Conservation (phyloP, 2,329 filamentous ascomycete genomes). For the Xylariaceae sp. region DNA sequence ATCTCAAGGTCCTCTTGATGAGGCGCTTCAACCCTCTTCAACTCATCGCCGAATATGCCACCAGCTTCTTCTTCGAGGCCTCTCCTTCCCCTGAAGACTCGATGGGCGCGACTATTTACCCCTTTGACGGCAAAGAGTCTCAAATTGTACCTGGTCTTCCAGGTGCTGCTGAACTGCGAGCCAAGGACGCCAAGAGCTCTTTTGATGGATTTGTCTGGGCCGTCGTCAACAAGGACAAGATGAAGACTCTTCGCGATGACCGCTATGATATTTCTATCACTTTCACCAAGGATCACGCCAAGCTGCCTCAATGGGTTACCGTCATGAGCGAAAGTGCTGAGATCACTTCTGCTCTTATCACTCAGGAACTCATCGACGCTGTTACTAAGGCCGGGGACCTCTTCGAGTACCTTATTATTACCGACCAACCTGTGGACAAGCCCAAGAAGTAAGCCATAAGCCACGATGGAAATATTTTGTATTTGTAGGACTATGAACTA, state of each 20-base stretch:
- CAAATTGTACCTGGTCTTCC: constrained; percentile 67
- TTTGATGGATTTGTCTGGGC: constrained; percentile 95
- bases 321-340: constrained; percentile 98
- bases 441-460: constrained; percentile 66
- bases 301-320: constrained; percentile 85
- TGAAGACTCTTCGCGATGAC: constrained; percentile 86
- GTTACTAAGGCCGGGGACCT: constrained; percentile 74
- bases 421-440: constrained; percentile 85
- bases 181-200: constrained; percentile 60
- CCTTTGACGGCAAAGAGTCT: constrained; percentile 89
- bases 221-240: constrained; percentile 89
- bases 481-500: neutral
- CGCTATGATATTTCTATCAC: constrained; percentile 94
- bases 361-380: constrained; percentile 79
- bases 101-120: constrained; percentile 74
- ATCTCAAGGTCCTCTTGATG: constrained; percentile 75
- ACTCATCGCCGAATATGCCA: constrained; percentile 58
- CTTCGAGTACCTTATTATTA: constrained; percentile 84
- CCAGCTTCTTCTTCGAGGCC: constrained; percentile 79
- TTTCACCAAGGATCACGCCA: constrained; percentile 85
- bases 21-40: constrained; percentile 83
- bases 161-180: constrained; percentile 55
- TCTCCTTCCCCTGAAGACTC: constrained; percentile 67
- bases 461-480: no score
- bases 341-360: constrained; percentile 83